phyloP scores from a whole-genome alignment of 2,329 filamentous ascomycete genomes.

The Colletotrichum sansevieriae region DNA sequence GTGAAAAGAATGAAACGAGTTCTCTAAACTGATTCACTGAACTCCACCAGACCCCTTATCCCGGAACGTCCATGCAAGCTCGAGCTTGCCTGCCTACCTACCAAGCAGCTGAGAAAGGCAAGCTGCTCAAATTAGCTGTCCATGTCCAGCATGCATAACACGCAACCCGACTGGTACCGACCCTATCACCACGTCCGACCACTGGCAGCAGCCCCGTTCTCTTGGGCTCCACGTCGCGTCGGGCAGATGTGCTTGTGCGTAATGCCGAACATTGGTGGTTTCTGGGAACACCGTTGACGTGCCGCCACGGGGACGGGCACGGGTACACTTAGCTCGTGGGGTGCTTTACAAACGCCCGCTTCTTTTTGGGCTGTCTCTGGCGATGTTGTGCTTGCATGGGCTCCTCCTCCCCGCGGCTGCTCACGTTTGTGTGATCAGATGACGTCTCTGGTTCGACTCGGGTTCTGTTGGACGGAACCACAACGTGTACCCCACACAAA shows the following conservation, averaged over 20 bases:
- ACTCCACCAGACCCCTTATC: too few species aligned
- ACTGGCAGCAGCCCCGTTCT: constrained; percentile 5
- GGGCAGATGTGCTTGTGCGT: constrained; percentile 39
- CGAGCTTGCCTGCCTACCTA: too few species aligned
- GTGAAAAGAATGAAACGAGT: neutral
- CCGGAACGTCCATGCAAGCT: too few species aligned
- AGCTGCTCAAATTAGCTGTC: neutral
- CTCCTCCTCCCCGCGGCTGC: constrained; percentile 14
- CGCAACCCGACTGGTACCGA: neutral
- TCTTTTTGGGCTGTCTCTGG: neutral
- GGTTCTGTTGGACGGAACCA: too few species aligned
- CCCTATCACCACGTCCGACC: constrained; percentile 14
- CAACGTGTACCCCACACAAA: neutral
- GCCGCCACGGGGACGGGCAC: neutral
- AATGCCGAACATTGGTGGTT: constrained; percentile 3
- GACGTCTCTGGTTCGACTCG: neutral
- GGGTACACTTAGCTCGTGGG: too few species aligned
- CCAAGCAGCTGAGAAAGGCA: too few species aligned
- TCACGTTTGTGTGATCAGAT: constrained; percentile 19
- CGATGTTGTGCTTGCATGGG: neutral
- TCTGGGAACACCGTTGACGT: neutral
- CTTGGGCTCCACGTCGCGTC: constrained; percentile 31
- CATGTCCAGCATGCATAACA: constrained; percentile 15
- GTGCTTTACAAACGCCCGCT: neutral
- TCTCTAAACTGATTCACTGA: too few species aligned